Conservation (phyloP, 805 yeast species). For the Maudiozyma saulgeensis region DNA sequence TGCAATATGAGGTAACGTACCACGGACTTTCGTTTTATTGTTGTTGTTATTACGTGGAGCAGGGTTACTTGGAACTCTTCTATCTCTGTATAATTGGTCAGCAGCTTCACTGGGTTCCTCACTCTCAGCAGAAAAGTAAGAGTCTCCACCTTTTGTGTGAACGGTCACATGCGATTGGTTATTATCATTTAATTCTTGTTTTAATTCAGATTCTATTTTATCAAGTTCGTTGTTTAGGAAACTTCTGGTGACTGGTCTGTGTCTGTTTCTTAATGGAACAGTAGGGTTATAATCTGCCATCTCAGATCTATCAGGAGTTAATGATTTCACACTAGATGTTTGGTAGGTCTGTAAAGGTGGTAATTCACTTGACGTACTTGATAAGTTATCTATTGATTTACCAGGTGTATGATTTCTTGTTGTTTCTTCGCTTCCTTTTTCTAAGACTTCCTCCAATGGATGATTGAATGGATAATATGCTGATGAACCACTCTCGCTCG, state of each 20-base stretch:
- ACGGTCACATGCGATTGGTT: background rate
- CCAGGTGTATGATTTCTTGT: background rate
- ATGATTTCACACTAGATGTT: slow-evolving; percentile 8
- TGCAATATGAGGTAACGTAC: slow-evolving; percentile 1
- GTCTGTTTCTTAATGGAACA: slow-evolving; percentile 27
- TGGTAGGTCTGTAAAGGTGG: slow-evolving; percentile 18
- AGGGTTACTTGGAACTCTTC: background rate
- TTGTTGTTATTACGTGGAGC: background rate
- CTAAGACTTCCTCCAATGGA: background rate
- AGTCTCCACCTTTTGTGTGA: background rate
- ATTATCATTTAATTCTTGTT: background rate
- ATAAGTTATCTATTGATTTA: slow-evolving; percentile 8
- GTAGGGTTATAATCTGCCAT: slow-evolving; percentile 21
- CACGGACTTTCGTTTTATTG: background rate
- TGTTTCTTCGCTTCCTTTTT: background rate
- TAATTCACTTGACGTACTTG: slow-evolving; percentile 21
- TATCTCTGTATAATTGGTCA: background rate
- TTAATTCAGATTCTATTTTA: slow-evolving; percentile 4
- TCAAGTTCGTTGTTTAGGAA: slow-evolving; percentile 7
- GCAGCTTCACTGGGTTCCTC: background rate
- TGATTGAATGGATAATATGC: slow-evolving; percentile 5
- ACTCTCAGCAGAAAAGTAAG: slow-evolving; percentile 1
- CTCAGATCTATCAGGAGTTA: slow-evolving; percentile 17
- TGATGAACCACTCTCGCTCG: slow-evolving; percentile 18
- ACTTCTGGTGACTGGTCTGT: slow-evolving; percentile 23